Evolutionary conservation across 352 stramenopile genomes (phyloP).

Genomic region (Halophytophthora polymorphica): DNA sequence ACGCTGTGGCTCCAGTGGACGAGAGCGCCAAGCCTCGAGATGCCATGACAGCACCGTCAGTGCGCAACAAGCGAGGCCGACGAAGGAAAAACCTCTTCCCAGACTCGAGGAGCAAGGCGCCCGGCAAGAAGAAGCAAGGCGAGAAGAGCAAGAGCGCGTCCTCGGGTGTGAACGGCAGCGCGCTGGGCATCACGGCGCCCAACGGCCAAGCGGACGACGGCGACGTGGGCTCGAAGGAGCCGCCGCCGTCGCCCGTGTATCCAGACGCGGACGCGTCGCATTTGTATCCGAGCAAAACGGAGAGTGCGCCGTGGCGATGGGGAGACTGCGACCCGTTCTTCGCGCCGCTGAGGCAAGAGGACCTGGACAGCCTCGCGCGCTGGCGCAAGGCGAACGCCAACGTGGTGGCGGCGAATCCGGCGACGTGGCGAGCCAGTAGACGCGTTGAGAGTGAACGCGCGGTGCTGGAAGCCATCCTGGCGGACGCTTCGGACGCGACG

Average conservation of each 20-base stretch:
- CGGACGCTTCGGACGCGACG: slow-evolving; percentile 32
- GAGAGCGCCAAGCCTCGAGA: too few relatives aligned
- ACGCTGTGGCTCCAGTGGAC: too few relatives aligned
- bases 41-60: not conserved
- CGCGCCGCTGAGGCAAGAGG: slow-evolving; percentile 37
- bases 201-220: slow-evolving; percentile 8
- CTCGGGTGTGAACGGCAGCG: slow-evolving; percentile 20
- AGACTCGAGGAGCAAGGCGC: slow-evolving; percentile 13
- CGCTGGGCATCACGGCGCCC: slow-evolving; percentile 15
- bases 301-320: slow-evolving; percentile 58
- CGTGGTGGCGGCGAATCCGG: slow-evolving; percentile 46
- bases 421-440: slow-evolving; percentile 7
- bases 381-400: slow-evolving; percentile 53
- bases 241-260: slow-evolving; percentile 42
- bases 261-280: slow-evolving; percentile 33
- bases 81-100: slow-evolving; percentile 42
- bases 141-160: slow-evolving; percentile 12
- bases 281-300: slow-evolving; percentile 34
- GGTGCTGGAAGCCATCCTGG: slow-evolving; percentile 38
- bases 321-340: slow-evolving; percentile 60
- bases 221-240: slow-evolving; percentile 1
- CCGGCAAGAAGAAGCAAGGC: slow-evolving; percentile 16
- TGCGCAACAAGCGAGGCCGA: slow-evolving; percentile 37
- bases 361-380: slow-evolving; percentile 51
- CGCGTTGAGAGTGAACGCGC: slow-evolving; percentile 30